These are phyloP conservation scores for Talaromyces amestolkiae DNA, from an alignment of 2,329 filamentous ascomycete genomes.

Conservation along the genomic window DNA sequence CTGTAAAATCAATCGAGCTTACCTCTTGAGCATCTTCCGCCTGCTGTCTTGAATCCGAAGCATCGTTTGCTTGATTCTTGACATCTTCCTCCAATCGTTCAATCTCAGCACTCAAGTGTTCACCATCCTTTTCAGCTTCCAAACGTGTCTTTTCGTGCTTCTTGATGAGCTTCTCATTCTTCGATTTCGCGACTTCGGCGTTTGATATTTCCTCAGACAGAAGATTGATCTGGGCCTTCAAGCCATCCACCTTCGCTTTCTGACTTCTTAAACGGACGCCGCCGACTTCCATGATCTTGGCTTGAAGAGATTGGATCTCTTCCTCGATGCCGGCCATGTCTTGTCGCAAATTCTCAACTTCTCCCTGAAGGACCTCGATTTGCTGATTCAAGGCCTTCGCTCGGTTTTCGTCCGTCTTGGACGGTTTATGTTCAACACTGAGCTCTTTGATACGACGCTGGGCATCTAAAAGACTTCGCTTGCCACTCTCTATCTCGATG, in stretches of 20 bases:
- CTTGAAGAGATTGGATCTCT: conserved; percentile 88
- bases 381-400: conserved; percentile 72
- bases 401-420: conserved; percentile 74
- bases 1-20: conserved; percentile 20
- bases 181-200: conserved; percentile 82
- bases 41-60: conserved; percentile 67
- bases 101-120: conserved; percentile 67
- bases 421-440: conserved; percentile 73
- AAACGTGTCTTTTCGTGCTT: conserved; percentile 83
- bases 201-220: conserved; percentile 79
- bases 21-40: conserved; percentile 78
- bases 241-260: conserved; percentile 81
- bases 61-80: conserved; percentile 70
- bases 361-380: conserved; percentile 69
- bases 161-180: conserved; percentile 85
- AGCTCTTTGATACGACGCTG: conserved; percentile 84
- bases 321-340: conserved; percentile 89
- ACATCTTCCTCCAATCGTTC: conserved; percentile 77
- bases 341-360: conserved; percentile 73
- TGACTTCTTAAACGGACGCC: conserved; percentile 89
- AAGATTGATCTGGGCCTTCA: conserved; percentile 80
- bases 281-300: conserved; percentile 98
- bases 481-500: conserved; percentile 83
- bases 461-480: conserved; percentile 78
- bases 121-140: conserved; percentile 77